phyloP scores from a whole-genome alignment of 2,329 filamentous ascomycete species.

The Didymella pinodella region DNA sequence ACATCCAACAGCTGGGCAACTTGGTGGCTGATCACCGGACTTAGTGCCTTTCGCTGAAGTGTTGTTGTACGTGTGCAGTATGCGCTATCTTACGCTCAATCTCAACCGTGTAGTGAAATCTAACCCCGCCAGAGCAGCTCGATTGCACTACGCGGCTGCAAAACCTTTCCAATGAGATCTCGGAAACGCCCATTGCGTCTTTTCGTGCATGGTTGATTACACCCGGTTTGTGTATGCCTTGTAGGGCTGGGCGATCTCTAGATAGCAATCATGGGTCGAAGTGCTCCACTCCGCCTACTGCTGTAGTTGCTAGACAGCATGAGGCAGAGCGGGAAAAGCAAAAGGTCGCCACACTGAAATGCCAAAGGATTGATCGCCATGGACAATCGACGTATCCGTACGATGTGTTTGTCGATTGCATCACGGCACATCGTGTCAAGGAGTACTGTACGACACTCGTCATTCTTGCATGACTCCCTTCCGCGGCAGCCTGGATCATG shows the following conservation, averaged over 20 bases:
- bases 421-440: constrained; percentile 3
- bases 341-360: not conserved
- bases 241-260: constrained; percentile 2
- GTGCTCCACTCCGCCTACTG: not conserved
- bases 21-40: constrained; percentile 9
- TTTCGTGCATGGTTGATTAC: constrained; percentile 6
- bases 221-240: constrained; percentile 4
- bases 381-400: not conserved
- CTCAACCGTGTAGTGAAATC: constrained; percentile 8
- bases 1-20: not conserved
- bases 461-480: constrained; percentile 10
- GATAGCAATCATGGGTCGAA: not conserved
- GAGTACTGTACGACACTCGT: constrained; percentile 7
- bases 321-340: constrained; percentile 4
- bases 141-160: constrained; percentile 13
- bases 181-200: not conserved
- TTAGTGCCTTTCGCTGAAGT: constrained; percentile 10
- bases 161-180: constrained; percentile 8
- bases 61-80: constrained; percentile 5
- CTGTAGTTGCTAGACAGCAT: not conserved
- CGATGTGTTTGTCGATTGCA: constrained; percentile 1
- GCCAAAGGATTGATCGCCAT: not conserved
- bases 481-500: not conserved
- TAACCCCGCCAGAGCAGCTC: not conserved
- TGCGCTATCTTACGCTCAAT: constrained; percentile 2